Base-by-base conservation (phyloP, 306 rosid species). In the Trifolium pratense region DNA sequence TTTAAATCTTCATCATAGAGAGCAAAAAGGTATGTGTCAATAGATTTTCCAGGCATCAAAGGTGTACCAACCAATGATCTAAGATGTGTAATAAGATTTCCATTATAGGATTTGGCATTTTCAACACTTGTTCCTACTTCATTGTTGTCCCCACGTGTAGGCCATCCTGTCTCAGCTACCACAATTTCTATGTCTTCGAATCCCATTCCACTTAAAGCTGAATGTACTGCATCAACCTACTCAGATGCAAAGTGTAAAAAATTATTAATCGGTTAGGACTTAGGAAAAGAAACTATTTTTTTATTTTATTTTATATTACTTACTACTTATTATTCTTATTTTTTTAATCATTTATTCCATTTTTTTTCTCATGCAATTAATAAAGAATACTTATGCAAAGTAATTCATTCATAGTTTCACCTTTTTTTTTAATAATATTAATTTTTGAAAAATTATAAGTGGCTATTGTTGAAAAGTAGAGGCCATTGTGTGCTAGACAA, bases 121-220 rank as follows among this genome's bases (percentile, higher is more conserved):
- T 91, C 97, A 31, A 87, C 57, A 63, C 87, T 71, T 0, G 96
- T 75, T 40, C 95, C 98, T 0, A 80, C 71, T 82, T 94, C 93
- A 46, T 80, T 89, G 83, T 40, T 76, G 78, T 89, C 98, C 5
- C 98, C 98, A 2, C 68, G 58, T 58, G 90, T 86, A 2, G 98
- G 90, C 96, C 98, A 94, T 37, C 98, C 98, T 3, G 98, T 94
- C 83, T 94, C 98, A 4, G 97, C 95, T 20, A 94, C 89, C 81
- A 84, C 77, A 39, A 94, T 91, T 73, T 89, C 93, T 2, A 81
- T 31, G 73, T 88, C 95, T 39, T 83, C 79, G 85, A 85, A 87
- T 2, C 90, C 96, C 78, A 91, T 10, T 5, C 82, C 80, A 52
- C 86, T 82, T 66, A 94, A 73, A 6, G 97, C 96, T 42, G 96